A percentile compares a stretch with the other conserved stretches of the same genome.
Evolutionary conservation across 1,139 yeast genomes (phyloP).

Genomic region (Candida neerlandica): DNA sequence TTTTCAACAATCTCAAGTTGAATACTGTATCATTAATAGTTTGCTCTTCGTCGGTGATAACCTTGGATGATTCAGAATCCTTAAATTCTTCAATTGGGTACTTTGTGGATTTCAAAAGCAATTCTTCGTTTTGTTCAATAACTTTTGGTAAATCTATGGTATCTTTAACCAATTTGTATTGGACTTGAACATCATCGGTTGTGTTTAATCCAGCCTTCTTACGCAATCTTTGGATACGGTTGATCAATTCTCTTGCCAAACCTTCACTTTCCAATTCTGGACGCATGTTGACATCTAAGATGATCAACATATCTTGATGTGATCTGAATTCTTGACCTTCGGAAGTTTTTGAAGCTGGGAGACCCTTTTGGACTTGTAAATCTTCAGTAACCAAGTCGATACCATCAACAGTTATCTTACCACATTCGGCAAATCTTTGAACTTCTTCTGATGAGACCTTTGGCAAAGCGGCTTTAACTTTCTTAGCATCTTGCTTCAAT

Average conservation of each 20-base stretch:
- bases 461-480: slow-evolving; percentile 93
- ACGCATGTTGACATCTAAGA: slow-evolving; percentile 84
- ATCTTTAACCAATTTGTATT: slow-evolving; percentile 72
- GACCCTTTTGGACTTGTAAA: slow-evolving; percentile 84
- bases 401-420: slow-evolving; percentile 84
- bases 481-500: slow-evolving; percentile 89
- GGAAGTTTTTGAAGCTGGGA: slow-evolving; percentile 60
- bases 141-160: slow-evolving; percentile 69
- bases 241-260: slow-evolving; percentile 91
- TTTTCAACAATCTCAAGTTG: slow-evolving; percentile 73
- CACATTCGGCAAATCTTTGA: slow-evolving; percentile 69
- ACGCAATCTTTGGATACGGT: slow-evolving; percentile 96
- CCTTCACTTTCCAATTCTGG: slow-evolving; percentile 93
- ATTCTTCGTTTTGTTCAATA: slow-evolving; percentile 62
- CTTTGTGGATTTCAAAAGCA: slow-evolving; percentile 78
- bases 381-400: slow-evolving; percentile 87
- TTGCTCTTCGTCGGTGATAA: slow-evolving; percentile 90
- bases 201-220: slow-evolving; percentile 95
- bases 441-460: slow-evolving; percentile 78
- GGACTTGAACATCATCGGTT: slow-evolving; percentile 91
- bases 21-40: slow-evolving; percentile 83
- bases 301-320: slow-evolving; percentile 84
- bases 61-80: slow-evolving; percentile 39
- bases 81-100: slow-evolving; percentile 52
- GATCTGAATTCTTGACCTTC: slow-evolving; percentile 85